Base-by-base conservation (phyloP, 2,329 filamentous ascomycete genomes). In the Fonsecaea monophora region DNA sequence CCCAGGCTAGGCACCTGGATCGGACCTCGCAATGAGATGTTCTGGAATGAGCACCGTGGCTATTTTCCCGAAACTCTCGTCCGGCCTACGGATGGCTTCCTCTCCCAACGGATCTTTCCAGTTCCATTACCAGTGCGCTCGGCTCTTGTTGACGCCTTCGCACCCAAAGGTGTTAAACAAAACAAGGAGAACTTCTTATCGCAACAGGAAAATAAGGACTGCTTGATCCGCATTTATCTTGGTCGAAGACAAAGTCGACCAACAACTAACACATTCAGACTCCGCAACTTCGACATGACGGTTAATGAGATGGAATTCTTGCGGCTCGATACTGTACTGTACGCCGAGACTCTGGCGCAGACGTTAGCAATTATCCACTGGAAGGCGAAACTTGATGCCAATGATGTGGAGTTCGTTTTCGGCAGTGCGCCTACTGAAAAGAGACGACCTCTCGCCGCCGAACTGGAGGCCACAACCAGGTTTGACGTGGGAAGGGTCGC, bases 381-480 rank as follows among this genome's bases (percentile, higher is more conserved):
- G 84, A 54, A 70, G 1, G 80, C 77, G 0, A 68, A 75, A 9
- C 72, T 85, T 0, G 84, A 87, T 68, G 85, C 80, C 0, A 82
- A 82, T 40, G 85, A 86, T 55, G 78, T 88, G 1, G 84, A 88
- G 56, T 87, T 86, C 69, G 85, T 87, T 0, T 78, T 87, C 2
- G 77, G 65, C 4, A 37, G 40, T 8, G 15, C 30, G 8, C 61
- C 65, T 2, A 15, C 30, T 30, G 4, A 2, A 21, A n/a, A 32
- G 30, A 5, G 21, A 25, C 32, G 38, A 30, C 9, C 32, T n/a
- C 12, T 30, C 25, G 25, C 15, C 12, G 18, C 35, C 21, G 30
- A 53, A 30, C 7, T 42, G 2, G 5, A 42, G 38, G 38, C 38
- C 5, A 42, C 13, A 1, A 15, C 0, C 38, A 3, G 5, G 5